Base-by-base conservation (phyloP, 495 filamentous ascomycete species). In the Neurospora intermedia region DNA sequence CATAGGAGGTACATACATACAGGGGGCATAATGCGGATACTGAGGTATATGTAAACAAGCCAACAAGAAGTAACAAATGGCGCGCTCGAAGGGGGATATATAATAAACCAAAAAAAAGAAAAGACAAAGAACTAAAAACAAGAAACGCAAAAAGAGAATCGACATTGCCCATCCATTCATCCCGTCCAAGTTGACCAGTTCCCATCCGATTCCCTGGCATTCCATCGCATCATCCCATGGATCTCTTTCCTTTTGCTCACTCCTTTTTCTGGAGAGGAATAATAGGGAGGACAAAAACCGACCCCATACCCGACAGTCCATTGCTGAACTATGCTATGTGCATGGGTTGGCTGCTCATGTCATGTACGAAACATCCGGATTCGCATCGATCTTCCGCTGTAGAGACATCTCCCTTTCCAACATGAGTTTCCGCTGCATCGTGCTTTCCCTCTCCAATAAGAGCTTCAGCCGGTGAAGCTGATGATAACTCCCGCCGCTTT, bases 41-140 rank as follows among this genome's bases (percentile, higher is more conserved):
- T 13, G 70, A 70, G 41, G 74, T 70, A 71, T 15, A 59, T 54
- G 48, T 31, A 43, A 69, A 38, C 23, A 70, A 69, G 69, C 38
- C 41, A 71, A 73, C 38, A 62, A 45, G 43, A 69, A 73, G n/a
- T 45, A 75, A 75, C 43, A 39, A 54, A 69, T 72, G 41, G 48
- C 20, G 48, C 43, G 39, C 42, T 38, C 39, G 43, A 62, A 39
- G 66, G 59, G 70, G 70, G 59, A 74, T 72, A 74, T 72, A 43
- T 69, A 73, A 72, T 69, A 75, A 72, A 69, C 62, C 46, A 73
- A 69, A 72, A 70, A 40, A 13, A 18, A 16, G 4, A 35, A 73
- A 69, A 40, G 13, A 18, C 20, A 66, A 38, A 72, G 27, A 69
- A 71, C 7, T 18, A 70, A 31, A 69, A n/a, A 66, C 35, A 43